These are phyloP conservation scores for Globisporangium barbulae DNA, from an alignment of 352 stramenopile genomes.

Conservation along the genomic window DNA sequence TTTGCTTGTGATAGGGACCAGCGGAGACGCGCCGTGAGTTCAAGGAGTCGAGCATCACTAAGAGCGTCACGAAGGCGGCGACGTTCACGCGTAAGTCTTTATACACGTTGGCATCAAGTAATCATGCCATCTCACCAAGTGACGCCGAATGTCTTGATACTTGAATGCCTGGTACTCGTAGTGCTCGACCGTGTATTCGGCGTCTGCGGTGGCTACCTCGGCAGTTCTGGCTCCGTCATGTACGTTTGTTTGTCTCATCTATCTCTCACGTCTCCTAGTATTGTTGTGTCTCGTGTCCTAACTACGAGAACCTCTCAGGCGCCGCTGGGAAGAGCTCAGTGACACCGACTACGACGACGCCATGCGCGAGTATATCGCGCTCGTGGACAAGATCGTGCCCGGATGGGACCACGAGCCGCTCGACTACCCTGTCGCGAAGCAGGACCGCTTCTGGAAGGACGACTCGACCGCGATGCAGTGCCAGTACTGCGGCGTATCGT, in stretches of 20 bases:
- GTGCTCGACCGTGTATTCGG: constrained; percentile 33
- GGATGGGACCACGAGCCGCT: constrained; percentile 49
- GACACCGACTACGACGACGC: constrained; percentile 32
- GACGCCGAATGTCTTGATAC: neutral
- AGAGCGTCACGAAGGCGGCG: constrained; percentile 14
- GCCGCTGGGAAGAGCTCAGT: constrained; percentile 61
- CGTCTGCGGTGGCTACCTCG: constrained; percentile 47
- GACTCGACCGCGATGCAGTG: constrained; percentile 39
- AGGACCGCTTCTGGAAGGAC: constrained; percentile 65
- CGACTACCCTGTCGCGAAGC: constrained; percentile 48
- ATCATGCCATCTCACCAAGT: neutral
- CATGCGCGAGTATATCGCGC: constrained; percentile 51
- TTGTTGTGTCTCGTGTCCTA: neutral
- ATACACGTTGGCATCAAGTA: neutral
- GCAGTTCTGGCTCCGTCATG: constrained; percentile 57
- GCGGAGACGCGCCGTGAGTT: constrained; percentile 40
- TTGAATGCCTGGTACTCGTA: constrained; percentile 1
- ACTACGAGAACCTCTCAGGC: constrained; percentile 28
- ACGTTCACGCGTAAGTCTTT: constrained; percentile 17
- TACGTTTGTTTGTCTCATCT: constrained; percentile 17
- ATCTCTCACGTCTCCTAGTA: neutral
- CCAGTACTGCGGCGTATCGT: constrained; percentile 42
- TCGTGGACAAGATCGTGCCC: constrained; percentile 62
- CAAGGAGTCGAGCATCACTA: constrained; percentile 36
- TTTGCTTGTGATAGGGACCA: constrained; percentile 31